Conservation (phyloP, 2,329 filamentous ascomycete genomes). For the Nemania abortiva region DNA sequence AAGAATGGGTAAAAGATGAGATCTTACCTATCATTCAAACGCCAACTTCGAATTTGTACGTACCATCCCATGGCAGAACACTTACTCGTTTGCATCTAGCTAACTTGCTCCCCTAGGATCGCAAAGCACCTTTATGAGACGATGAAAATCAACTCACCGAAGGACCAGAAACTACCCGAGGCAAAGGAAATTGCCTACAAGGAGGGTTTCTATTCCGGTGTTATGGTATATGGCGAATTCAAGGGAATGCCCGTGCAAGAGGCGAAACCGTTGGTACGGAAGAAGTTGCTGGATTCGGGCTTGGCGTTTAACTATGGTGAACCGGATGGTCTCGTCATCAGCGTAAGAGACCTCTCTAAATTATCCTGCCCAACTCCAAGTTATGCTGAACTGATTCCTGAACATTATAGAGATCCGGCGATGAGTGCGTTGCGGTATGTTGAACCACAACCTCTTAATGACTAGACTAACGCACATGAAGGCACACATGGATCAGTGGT, state of each 20-base stretch:
- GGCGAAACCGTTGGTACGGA: constrained; percentile 86
- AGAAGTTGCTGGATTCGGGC: constrained; percentile 79
- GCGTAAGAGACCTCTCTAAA: constrained; percentile 16
- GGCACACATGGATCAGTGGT: constrained; percentile 96
- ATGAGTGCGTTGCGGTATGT: constrained; percentile 83
- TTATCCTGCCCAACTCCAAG: neutral
- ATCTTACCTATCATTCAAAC: constrained; percentile 92
- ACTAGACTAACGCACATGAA: constrained; percentile 14
- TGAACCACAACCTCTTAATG: neutral
- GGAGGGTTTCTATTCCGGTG: constrained; percentile 96
- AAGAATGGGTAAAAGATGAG: constrained; percentile 94
- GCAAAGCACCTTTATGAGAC: constrained; percentile 35
- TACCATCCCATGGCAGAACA: neutral
- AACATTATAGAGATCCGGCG: constrained; percentile 75
- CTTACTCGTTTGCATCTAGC: constrained; percentile 50
- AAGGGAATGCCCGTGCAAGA: constrained; percentile 87
- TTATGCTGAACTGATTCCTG: constrained; percentile 55
- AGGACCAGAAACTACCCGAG: constrained; percentile 91
- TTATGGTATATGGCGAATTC: constrained; percentile 88
- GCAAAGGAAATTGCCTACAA: constrained; percentile 98
- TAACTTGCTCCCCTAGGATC: constrained; percentile 18
- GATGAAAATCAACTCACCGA: constrained; percentile 91
- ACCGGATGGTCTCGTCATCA: constrained; percentile 68
- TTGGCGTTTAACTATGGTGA: constrained; percentile 94
- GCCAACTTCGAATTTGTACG: constrained; percentile 67